Percentiles rank a stretch among this genome's conserved stretches.
Conservation (phyloP, 352 stramenopile species). For the Globisporangium nunn region DNA sequence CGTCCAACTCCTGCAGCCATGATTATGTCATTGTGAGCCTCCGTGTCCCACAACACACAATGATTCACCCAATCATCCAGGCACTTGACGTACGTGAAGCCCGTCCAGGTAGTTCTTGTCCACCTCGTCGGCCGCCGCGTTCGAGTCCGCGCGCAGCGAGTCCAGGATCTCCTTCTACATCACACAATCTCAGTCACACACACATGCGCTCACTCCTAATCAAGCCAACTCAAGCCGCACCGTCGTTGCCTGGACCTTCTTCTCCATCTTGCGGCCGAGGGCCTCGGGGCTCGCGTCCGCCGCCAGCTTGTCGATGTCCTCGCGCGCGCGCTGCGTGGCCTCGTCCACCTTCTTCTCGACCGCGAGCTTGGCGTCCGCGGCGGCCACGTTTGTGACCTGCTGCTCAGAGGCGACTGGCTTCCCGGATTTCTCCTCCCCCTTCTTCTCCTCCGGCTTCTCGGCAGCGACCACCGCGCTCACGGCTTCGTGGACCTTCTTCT, state of each 20-base stretch:
- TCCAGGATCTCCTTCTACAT: slow-evolving; percentile 52
- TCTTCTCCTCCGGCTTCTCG: slow-evolving; percentile 21
- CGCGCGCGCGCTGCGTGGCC: slow-evolving; percentile 44
- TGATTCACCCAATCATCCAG: background rate
- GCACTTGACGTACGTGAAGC: slow-evolving; percentile 37
- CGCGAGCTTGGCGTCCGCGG: slow-evolving; percentile 17
- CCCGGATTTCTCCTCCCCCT: slow-evolving; percentile 20
- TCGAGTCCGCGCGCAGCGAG: slow-evolving; percentile 52
- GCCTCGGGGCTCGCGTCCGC: slow-evolving; percentile 35
- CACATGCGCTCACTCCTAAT: slow-evolving; percentile 1
- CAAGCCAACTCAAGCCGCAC: slow-evolving; percentile 12
- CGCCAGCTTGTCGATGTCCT: slow-evolving; percentile 53
- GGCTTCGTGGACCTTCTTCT: slow-evolving; percentile 16
- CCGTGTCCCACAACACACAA: too few relatives aligned
- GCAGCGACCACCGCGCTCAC: slow-evolving; percentile 18
- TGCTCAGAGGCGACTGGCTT: slow-evolving; percentile 8
- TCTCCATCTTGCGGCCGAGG: slow-evolving; percentile 39
- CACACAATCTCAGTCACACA: background rate
- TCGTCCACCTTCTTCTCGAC: slow-evolving; percentile 47
- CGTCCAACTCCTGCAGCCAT: slow-evolving; percentile 46
- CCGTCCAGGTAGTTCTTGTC: slow-evolving; percentile 74
- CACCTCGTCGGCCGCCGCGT: slow-evolving; percentile 46
- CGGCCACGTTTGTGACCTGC: slow-evolving; percentile 5
- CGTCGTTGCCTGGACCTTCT: slow-evolving; percentile 64
- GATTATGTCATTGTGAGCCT: background rate